A percentile compares a stretch with the other conserved stretches of the same genome.
Conservation (phyloP, 2,329 filamentous ascomycete species). For the Aspergillus costaricaensis region DNA sequence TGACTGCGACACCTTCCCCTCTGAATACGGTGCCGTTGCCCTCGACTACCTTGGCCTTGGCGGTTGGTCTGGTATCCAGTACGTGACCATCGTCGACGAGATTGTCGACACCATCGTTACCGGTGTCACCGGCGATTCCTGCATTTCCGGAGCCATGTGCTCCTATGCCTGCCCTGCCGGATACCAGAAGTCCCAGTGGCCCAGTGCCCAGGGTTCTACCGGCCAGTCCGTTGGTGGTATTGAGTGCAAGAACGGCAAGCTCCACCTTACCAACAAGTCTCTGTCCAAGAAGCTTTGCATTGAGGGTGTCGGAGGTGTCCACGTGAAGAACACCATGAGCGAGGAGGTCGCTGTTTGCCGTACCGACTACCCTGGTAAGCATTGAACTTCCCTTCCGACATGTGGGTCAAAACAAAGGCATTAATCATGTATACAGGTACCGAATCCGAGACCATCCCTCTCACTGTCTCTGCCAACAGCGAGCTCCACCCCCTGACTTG, state of each 20-base stretch:
- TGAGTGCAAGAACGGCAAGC: conserved; percentile 70
- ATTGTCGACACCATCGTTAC: conserved; percentile 68
- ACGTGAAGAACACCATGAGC: conserved; percentile 72
- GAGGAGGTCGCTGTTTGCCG: conserved; percentile 76
- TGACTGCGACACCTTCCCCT: conserved; percentile 73
- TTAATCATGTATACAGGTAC: conserved; percentile 50
- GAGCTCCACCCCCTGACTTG: conserved; percentile 68
- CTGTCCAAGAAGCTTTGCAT: conserved; percentile 72
- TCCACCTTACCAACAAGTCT: conserved; percentile 72
- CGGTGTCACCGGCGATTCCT: conserved; percentile 62
- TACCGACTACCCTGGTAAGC: conserved; percentile 86
- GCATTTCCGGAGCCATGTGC: conserved; percentile 70
- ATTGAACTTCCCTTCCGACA: conserved; percentile 30
- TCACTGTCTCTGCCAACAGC: conserved; percentile 62
- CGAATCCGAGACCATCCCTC: conserved; percentile 82
- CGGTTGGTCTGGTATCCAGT: conserved; percentile 82
- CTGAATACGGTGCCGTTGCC: conserved; percentile 74
- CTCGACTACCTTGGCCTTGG: conserved; percentile 68
- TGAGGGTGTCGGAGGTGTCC: conserved; percentile 68
- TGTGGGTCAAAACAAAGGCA: conserved; percentile 1
- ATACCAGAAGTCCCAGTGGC: conserved; percentile 93
- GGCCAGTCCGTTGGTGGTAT: conserved; percentile 88
- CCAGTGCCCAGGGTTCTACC: conserved; percentile 71
- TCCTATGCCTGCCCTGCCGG: conserved; percentile 91
- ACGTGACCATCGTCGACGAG: conserved; percentile 53